Evolutionary conservation across 371 early-diverging fungal genomes (phyloP).

Genomic region (Chytridiales sp.): DNA sequence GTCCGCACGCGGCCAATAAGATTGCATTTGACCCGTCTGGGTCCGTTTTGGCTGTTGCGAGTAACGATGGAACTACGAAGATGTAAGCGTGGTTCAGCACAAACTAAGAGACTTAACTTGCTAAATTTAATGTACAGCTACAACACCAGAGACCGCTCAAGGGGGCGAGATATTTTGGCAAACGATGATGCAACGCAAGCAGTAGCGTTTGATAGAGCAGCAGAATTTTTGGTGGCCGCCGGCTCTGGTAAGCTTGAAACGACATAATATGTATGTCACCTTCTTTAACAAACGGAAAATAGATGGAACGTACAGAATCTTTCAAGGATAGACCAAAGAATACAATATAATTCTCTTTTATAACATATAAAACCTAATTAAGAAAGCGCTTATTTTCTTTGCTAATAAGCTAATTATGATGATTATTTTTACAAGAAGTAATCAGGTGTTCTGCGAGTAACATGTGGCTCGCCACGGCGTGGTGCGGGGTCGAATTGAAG

Average conservation of each 20-base stretch:
- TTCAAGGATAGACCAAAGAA: too few species aligned
- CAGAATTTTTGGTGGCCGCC: conserved; percentile 44
- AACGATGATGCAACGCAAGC: conserved; percentile 42
- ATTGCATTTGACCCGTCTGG: conserved; percentile 47
- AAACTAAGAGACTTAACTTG: background rate
- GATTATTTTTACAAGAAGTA: conserved; percentile 82
- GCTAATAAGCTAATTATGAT: too few species aligned
- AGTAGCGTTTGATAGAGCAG: conserved; percentile 43
- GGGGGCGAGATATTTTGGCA: conserved; percentile 23
- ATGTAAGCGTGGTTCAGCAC: conserved; percentile 18
- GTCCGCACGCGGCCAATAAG: conserved; percentile 46
- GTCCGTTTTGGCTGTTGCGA: conserved; percentile 39
- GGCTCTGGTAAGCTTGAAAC: conserved; percentile 31
- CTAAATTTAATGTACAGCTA: conserved; percentile 15
- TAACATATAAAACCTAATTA: too few species aligned
- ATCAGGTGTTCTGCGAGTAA: conserved; percentile 97
- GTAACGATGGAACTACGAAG: conserved; percentile 41
- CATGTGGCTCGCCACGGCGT: conserved; percentile 95
- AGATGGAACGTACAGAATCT: conserved; percentile 39
- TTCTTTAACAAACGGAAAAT: background rate
- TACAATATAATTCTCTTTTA: too few species aligned
- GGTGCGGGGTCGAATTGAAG: conserved; percentile 99
- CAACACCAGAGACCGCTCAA: conserved; percentile 9
- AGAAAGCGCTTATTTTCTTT: too few species aligned
- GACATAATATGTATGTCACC: background rate